Conservation (phyloP, 2,329 filamentous ascomycete genomes). For the Corynespora cassiicola region DNA sequence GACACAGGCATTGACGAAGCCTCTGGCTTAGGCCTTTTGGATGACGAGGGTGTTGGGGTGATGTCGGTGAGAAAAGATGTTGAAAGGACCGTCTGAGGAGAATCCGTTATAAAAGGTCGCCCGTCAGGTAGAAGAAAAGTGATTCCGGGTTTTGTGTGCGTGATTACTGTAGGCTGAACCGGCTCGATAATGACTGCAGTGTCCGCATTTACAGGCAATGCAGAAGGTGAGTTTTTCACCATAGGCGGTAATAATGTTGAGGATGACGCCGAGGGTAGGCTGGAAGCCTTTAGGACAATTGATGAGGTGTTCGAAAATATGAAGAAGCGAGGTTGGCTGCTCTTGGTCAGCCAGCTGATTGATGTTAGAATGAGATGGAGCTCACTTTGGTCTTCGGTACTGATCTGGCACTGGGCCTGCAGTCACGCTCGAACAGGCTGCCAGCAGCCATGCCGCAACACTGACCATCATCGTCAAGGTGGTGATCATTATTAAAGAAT, state of each 20-base stretch:
- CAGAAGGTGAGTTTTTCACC: conserved; percentile 16
- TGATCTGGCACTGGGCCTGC: conserved; percentile 42
- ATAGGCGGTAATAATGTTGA: too few relatives aligned
- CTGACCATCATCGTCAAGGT: conserved; percentile 34
- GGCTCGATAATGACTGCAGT: conserved; percentile 43
- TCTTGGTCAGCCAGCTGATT: conserved; percentile 24
- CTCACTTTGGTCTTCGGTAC: conserved; percentile 29
- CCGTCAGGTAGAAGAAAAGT: conserved; percentile 41
- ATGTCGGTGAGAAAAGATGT: conserved; percentile 37
- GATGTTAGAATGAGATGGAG: neutral
- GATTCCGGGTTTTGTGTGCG: conserved; percentile 31
- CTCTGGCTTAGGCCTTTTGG: conserved; percentile 9
- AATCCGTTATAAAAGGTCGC: conserved; percentile 36
- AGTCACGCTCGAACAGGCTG: conserved; percentile 37
- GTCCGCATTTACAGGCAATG: conserved; percentile 29
- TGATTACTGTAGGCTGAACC: conserved; percentile 35
- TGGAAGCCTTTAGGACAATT: conserved; percentile 5
- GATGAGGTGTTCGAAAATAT: conserved; percentile 35
- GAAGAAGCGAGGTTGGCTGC: too few relatives aligned
- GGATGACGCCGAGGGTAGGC: conserved; percentile 2
- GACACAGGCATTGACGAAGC: conserved; percentile 16
- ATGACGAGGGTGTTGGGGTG: conserved; percentile 18
- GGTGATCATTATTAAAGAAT: conserved; percentile 24
- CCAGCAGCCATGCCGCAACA: conserved; percentile 42
- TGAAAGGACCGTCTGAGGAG: conserved; percentile 33